Evolutionary conservation across 2,329 filamentous ascomycete species (phyloP), one percentile per base, ranked within the genome.

Genomic region (Apiospora marii): DNA sequence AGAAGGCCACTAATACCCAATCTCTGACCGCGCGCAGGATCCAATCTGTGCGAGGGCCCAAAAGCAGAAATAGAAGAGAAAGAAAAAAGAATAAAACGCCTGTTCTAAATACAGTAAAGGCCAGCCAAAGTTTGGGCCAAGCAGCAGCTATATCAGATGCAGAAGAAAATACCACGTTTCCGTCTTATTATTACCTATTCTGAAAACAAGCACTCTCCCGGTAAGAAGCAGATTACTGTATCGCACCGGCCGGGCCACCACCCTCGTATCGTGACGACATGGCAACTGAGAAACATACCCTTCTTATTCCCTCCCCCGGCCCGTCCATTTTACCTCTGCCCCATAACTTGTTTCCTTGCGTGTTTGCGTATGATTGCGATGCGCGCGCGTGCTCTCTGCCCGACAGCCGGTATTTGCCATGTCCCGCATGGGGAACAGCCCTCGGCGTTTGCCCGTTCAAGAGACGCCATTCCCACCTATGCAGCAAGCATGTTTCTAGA

Each of bases 401-500:
- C 30, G 30, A 22, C 27, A 22, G 16, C 6, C 10, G 53, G 27
- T 37, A 61, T 61, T 30, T 61, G 53, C 53, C 53, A 58, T 58
- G 19, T 34, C 13, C 24, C 19, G 24, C 3, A 58, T 58, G 53
- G 53, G 27, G 53, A 58, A 58, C 53, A 34, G 14, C 53, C 27
- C 53, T 22, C 53, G 30, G 34, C 27, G 30, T 34, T 22, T 37
- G 30, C 27, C 37, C 53, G 34, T 7, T 10, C 13, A 61, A 34
- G 8, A 16, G 53, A 61, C 27, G 53, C 53, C 24, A 61, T 8
- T 61, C 37, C 53, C 12, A 53, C 14, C 6, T 8, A 37, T 41
- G 37, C 46, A n/a, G 37, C 22, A n/a, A 22, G 53, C 53, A 37
- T 61, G 53, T 61, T 61, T 61, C 53, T 61, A 61, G 53, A 37